These are phyloP conservation scores for Apodospora peruviana DNA, from an alignment of 495 filamentous ascomycete genomes.

Conservation along the genomic window DNA sequence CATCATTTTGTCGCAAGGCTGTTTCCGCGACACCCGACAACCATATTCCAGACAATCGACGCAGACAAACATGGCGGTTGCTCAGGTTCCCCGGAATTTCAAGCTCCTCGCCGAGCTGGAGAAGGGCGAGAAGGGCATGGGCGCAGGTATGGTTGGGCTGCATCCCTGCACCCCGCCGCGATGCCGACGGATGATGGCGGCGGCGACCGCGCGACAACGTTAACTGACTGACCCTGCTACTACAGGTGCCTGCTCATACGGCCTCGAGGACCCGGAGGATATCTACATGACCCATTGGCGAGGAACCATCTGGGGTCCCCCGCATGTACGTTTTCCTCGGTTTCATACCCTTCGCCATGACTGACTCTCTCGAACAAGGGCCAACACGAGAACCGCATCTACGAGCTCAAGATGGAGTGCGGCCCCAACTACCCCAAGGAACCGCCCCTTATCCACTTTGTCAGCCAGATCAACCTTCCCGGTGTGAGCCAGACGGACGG, in stretches of 20 bases:
- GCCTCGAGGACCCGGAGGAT: conserved; percentile 90
- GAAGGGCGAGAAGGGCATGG: conserved; percentile 96
- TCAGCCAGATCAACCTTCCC: conserved; percentile 89
- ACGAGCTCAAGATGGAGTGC: conserved; percentile 96
- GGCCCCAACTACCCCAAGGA: conserved; percentile 81
- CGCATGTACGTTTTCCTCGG: conserved; percentile 59
- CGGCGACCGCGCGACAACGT: background rate
- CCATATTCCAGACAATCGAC: background rate
- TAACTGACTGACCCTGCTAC: background rate
- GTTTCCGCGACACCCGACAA: no score
- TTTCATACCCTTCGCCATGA: conserved; percentile 1
- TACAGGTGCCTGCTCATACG: conserved; percentile 92
- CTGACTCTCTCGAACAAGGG: conserved; percentile 52
- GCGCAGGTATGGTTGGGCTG: conserved; percentile 60
- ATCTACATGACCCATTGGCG: conserved; percentile 98
- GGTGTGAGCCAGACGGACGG: conserved; percentile 78
- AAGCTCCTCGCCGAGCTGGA: conserved; percentile 94
- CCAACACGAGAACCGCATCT: conserved; percentile 96
- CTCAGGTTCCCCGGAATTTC: conserved; percentile 93
- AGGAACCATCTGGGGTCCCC: conserved; percentile 92
- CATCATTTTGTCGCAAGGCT: background rate
- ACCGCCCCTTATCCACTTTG: conserved; percentile 84
- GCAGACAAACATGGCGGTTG: conserved; percentile 42
- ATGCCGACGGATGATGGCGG: background rate
- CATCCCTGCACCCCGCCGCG: background rate